phyloP scores from a whole-genome alignment of 352 stramenopile genomes.

The Phytophthora niederhauseri region DNA sequence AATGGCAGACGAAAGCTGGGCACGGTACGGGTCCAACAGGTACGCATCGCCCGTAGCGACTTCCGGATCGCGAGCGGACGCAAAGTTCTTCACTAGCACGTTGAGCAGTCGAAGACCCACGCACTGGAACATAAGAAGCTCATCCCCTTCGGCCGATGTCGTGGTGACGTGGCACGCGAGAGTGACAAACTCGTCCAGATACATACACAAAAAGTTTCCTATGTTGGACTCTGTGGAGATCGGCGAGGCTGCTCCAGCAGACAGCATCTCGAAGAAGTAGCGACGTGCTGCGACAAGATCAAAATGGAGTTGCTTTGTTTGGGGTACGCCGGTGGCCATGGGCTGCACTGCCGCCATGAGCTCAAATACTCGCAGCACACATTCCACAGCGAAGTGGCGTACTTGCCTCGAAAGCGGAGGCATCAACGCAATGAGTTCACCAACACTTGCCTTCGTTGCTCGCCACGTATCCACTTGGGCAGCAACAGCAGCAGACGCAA shows the following conservation, averaged over 20 bases:
- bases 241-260: slow-evolving; percentile 17
- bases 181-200: slow-evolving; percentile 89
- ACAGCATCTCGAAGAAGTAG: slow-evolving; percentile 53
- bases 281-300: slow-evolving; percentile 60
- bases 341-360: slow-evolving; percentile 43
- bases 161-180: slow-evolving; percentile 81
- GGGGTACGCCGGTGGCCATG: slow-evolving; percentile 19
- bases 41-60: slow-evolving; percentile 56
- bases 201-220: slow-evolving; percentile 86
- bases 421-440: slow-evolving; percentile 60
- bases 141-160: slow-evolving; percentile 66
- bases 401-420: slow-evolving; percentile 78
- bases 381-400: slow-evolving; percentile 78
- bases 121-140: slow-evolving; percentile 83
- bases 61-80: slow-evolving; percentile 65
- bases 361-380: slow-evolving; percentile 78
- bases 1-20: slow-evolving; percentile 80
- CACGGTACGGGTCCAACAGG: slow-evolving; percentile 83
- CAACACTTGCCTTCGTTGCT: slow-evolving; percentile 69
- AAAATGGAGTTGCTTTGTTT: slow-evolving; percentile 61
- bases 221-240: slow-evolving; percentile 16
- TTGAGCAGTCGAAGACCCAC: slow-evolving; percentile 71
- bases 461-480: slow-evolving; percentile 77
- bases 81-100: slow-evolving; percentile 68
- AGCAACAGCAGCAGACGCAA: slow-evolving; percentile 46